phyloP scores from a whole-genome alignment of 2,329 filamentous ascomycete genomes.

The Colletotrichum orbiculare region DNA sequence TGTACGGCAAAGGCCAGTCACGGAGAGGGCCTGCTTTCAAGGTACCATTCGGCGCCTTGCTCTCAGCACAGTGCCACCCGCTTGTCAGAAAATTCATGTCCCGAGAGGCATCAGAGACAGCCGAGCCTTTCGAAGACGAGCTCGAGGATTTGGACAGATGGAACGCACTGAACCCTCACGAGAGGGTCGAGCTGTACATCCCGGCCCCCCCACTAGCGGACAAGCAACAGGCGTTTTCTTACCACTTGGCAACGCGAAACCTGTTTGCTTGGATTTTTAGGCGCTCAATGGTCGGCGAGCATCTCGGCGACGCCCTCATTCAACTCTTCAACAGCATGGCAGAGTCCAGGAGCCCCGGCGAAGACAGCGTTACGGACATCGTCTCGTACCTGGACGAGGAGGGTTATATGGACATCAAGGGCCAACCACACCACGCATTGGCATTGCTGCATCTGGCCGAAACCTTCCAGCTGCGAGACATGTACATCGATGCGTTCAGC shows the following conservation, averaged over 20 bases:
- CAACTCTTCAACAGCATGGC: constrained; percentile 73
- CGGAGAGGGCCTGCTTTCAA: constrained; percentile 75
- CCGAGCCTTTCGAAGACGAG: constrained; percentile 12
- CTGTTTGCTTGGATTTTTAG: constrained; percentile 78
- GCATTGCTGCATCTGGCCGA: constrained; percentile 77
- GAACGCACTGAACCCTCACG: constrained; percentile 44
- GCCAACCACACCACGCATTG: constrained; percentile 74
- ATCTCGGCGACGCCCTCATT: constrained; percentile 73
- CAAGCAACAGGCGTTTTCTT: constrained; percentile 66
- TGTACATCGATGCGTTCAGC: constrained; percentile 79
- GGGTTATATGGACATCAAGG: constrained; percentile 75
- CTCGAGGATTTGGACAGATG: constrained; percentile 46
- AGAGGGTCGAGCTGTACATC: constrained; percentile 73
- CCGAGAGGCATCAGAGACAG: constrained; percentile 25
- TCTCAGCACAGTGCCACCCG: constrained; percentile 67
- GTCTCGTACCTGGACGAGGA: constrained; percentile 74
- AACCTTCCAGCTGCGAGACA: constrained; percentile 67
- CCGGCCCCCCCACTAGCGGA: constrained; percentile 67
- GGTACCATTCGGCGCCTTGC: constrained; percentile 68
- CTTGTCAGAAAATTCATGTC: constrained; percentile 66
- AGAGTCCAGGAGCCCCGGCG: constrained; percentile 64
- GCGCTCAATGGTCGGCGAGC: constrained; percentile 73
- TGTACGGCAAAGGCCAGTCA: constrained; percentile 74
- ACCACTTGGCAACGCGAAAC: constrained; percentile 78
- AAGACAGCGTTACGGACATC: constrained; percentile 70